A percentile compares a stretch with the other conserved stretches of the same genome.
Evolutionary conservation across 2,329 filamentous ascomycete species (phyloP).

Genomic region (Beauveria asiatica): DNA sequence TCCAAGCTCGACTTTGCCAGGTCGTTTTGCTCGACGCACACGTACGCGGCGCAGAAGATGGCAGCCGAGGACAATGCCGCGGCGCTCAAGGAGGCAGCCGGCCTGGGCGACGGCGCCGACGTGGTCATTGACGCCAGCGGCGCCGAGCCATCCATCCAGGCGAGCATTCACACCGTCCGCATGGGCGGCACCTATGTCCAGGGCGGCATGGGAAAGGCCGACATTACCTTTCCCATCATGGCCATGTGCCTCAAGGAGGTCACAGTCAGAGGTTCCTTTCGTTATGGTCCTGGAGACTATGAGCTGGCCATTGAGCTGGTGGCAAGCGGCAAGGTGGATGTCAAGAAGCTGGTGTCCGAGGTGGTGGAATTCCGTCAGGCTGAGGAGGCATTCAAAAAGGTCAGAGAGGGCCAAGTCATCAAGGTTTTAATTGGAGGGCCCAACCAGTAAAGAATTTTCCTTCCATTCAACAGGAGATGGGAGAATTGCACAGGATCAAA

Average conservation of each 20-base stretch:
- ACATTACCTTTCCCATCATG: slow-evolving; percentile 89
- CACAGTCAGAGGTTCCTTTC: slow-evolving; percentile 78
- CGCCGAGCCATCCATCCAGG: slow-evolving; percentile 70
- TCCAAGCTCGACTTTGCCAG: slow-evolving; percentile 71
- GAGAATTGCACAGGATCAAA: not conserved
- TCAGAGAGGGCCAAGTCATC: slow-evolving; percentile 72
- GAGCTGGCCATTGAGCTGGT: slow-evolving; percentile 73
- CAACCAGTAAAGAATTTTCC: slow-evolving; percentile 36
- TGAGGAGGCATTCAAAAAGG: slow-evolving; percentile 78
- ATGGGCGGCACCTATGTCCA: slow-evolving; percentile 72
- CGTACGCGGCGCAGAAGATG: slow-evolving; percentile 55
- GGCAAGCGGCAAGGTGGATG: slow-evolving; percentile 61
- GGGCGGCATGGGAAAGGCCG: slow-evolving; percentile 80
- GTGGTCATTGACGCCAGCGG: slow-evolving; percentile 74
- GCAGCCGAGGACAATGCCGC: slow-evolving; percentile 65
- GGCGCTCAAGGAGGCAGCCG: slow-evolving; percentile 54
- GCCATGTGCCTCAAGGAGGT: slow-evolving; percentile 84
- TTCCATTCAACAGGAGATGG: not conserved
- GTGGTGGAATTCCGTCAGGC: slow-evolving; percentile 74
- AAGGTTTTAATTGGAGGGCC: slow-evolving; percentile 61
- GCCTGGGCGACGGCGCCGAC: slow-evolving; percentile 60
- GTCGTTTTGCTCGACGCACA: slow-evolving; percentile 63
- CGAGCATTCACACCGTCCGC: slow-evolving; percentile 61
- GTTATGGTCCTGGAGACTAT: slow-evolving; percentile 85
- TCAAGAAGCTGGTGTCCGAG: slow-evolving; percentile 73